Conservation (phyloP, 2,329 filamentous ascomycete species). For the Penicillium nordicum region DNA sequence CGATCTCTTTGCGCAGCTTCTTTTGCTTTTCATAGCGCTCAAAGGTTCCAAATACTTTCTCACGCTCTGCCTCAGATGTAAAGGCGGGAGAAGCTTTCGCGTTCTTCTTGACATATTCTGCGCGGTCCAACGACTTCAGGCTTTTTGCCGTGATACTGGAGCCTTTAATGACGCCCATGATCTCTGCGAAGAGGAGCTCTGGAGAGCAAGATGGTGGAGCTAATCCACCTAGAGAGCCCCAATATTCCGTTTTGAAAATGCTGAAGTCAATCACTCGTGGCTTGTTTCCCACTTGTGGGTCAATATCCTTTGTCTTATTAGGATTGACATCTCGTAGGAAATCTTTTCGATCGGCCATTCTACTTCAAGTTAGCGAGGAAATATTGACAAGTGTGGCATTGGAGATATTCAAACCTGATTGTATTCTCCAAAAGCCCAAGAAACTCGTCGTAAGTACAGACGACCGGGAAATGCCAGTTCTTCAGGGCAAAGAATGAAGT, state of each 20-base stretch:
- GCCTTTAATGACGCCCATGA: conserved; percentile 33
- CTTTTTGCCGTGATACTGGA: conserved; percentile 15
- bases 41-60: conserved; percentile 25
- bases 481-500: conserved; percentile 19
- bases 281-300: not conserved
- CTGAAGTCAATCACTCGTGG: conserved; percentile 23
- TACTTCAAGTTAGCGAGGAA: conserved; percentile 3
- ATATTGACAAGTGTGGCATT: too few species aligned
- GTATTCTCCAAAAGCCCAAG: conserved; percentile 23
- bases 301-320: not conserved
- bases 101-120: conserved; percentile 22
- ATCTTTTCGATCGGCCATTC: conserved; percentile 15
- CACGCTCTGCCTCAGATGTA: conserved; percentile 13
- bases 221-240: conserved; percentile 17
- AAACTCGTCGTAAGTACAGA: conserved; percentile 31
- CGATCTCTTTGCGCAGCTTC: conserved; percentile 13
- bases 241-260: conserved; percentile 29
- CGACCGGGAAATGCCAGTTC: conserved; percentile 26
- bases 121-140: conserved; percentile 17
- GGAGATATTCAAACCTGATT: not conserved
- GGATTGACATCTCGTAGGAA: conserved; percentile 1
- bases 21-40: conserved; percentile 25
- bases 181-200: conserved; percentile 29
- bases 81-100: conserved; percentile 24
- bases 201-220: conserved; percentile 16